A percentile compares a stretch with the other conserved stretches of the same genome.
phyloP scores from a whole-genome alignment of 352 stramenopile species.

The Elongisporangium anandrum region DNA sequence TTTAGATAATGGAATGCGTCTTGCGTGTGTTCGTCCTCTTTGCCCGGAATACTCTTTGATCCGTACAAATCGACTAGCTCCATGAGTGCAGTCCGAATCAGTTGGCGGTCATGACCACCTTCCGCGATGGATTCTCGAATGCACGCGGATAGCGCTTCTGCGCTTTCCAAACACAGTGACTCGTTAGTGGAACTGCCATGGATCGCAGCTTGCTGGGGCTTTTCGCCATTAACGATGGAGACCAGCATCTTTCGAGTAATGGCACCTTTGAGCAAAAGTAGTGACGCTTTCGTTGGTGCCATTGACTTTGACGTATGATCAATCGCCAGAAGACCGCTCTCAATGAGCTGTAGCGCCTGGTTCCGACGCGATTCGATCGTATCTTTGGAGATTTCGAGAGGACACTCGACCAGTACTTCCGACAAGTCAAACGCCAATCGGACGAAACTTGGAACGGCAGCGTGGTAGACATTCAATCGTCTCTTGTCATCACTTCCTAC shows the following conservation, averaged over 20 bases:
- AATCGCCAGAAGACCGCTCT: constrained; percentile 30
- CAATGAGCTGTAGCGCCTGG: constrained; percentile 24
- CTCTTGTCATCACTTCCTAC: constrained; percentile 9
- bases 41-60: constrained; percentile 28
- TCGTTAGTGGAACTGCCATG: not conserved
- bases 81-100: constrained; percentile 45
- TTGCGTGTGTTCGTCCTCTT: constrained; percentile 56
- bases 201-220: not conserved
- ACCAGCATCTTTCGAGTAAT: constrained; percentile 5
- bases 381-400: constrained; percentile 13
- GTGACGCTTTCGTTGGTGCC: constrained; percentile 27
- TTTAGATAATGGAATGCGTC: constrained; percentile 70
- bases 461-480: constrained; percentile 51
- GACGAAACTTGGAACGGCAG: constrained; percentile 45
- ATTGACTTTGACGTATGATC: constrained; percentile 41
- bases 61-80: constrained; percentile 65
- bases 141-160: constrained; percentile 9
- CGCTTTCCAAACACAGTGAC: constrained; percentile 7
- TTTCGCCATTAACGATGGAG: not conserved
- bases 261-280: constrained; percentile 47
- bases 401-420: constrained; percentile 41
- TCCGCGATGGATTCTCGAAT: constrained; percentile 40
- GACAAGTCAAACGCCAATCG: constrained; percentile 44
- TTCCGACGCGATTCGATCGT: constrained; percentile 11
- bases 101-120: constrained; percentile 48